phyloP scores from a whole-genome alignment of 352 stramenopile species.

The Elongisporangium anandrum region DNA sequence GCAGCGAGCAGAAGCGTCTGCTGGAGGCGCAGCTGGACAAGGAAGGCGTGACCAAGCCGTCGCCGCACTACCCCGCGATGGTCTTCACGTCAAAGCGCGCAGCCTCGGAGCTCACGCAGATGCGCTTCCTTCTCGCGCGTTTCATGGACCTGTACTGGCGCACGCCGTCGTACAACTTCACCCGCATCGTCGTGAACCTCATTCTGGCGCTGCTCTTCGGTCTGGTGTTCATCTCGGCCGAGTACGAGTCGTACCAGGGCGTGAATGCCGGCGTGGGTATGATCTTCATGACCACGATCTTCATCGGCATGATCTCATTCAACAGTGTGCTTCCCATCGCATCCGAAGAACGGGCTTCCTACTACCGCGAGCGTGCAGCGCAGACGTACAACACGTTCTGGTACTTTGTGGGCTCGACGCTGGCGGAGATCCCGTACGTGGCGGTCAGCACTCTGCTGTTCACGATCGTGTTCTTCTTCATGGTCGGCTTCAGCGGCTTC shows the following conservation, averaged over 20 bases:
- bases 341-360: slow-evolving; percentile 77
- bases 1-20: slow-evolving; percentile 18
- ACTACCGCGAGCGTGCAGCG: slow-evolving; percentile 53
- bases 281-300: slow-evolving; percentile 82
- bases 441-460: slow-evolving; percentile 34
- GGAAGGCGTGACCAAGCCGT: slow-evolving; percentile 24
- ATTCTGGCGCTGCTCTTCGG: slow-evolving; percentile 79
- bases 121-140: slow-evolving; percentile 29
- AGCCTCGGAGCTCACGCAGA: slow-evolving; percentile 19
- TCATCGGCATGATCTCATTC: slow-evolving; percentile 83
- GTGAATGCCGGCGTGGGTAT: slow-evolving; percentile 62
- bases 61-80: slow-evolving; percentile 15
- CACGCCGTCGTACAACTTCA: slow-evolving; percentile 81
- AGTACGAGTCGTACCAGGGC: slow-evolving; percentile 43
- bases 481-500: slow-evolving; percentile 44
- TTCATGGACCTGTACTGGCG: slow-evolving; percentile 79
- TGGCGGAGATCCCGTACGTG: slow-evolving; percentile 76
- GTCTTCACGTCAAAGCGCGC: slow-evolving; percentile 28
- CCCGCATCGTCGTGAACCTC: slow-evolving; percentile 54
- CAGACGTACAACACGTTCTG: slow-evolving; percentile 77
- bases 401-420: slow-evolving; percentile 63
- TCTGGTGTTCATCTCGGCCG: slow-evolving; percentile 51
- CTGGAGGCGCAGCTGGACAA: slow-evolving; percentile 18
- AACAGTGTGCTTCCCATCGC: slow-evolving; percentile 78
- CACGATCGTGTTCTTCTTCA: slow-evolving; percentile 46